Evolutionary conservation across 306 rosid species (phyloP).

Genomic region (Lupinus albus): DNA sequence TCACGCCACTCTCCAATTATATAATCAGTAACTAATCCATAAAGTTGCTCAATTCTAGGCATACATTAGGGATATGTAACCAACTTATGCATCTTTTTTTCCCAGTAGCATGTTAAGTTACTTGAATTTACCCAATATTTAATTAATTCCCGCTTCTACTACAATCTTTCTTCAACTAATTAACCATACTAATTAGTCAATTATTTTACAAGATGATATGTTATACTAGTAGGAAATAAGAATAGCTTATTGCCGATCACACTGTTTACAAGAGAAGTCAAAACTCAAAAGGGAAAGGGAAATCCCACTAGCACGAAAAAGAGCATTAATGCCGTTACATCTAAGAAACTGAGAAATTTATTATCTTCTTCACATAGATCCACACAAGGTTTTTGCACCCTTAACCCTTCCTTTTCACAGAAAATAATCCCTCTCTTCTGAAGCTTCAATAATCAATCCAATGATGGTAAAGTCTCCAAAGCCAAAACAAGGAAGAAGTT

Average conservation of each 20-base stretch:
- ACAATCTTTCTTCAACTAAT: neutral
- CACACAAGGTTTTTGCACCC: neutral
- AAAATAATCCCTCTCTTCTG: neutral
- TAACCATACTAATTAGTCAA: neutral
- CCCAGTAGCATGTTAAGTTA: neutral
- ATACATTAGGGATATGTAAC: constrained; percentile 10
- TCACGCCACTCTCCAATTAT: constrained; percentile 32
- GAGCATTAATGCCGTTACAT: constrained; percentile 53
- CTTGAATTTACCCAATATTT: neutral
- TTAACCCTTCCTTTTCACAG: neutral
- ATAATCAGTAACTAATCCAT: neutral
- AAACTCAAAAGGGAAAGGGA: constrained; percentile 58
- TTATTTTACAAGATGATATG: neutral
- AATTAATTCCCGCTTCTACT: neutral
- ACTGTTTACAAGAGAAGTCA: constrained; percentile 35
- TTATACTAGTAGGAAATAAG: neutral
- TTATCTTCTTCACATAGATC: constrained; percentile 23
- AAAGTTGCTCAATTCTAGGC: constrained; percentile 40
- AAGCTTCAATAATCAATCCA: constrained; percentile 7
- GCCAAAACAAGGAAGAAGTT: constrained; percentile 39
- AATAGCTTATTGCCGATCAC: constrained; percentile 6
- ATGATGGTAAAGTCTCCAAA: constrained; percentile 43
- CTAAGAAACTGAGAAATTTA: constrained; percentile 52
- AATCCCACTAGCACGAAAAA: constrained; percentile 53
- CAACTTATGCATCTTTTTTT: neutral